Evolutionary conservation across 148 eudicot genomes (phyloP), one percentile per base, ranked within the genome.

Genomic region (Heliamphora exappendiculata): DNA sequence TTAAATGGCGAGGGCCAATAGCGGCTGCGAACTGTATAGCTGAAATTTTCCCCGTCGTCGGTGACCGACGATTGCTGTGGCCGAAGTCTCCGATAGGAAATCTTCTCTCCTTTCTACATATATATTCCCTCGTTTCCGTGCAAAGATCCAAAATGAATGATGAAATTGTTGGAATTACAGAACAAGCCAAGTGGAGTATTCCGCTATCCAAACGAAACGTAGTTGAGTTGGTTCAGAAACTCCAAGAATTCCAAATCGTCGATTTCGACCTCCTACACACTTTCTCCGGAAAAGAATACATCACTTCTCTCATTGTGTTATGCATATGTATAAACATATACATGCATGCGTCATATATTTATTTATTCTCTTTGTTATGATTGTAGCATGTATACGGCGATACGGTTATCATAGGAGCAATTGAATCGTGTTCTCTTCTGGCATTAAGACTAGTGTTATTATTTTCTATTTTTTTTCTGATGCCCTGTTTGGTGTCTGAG

Each of bases 241-340:
- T 95, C 36, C 97, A 92, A 1, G 83, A 89, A 24, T 93, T 95
- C 72, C 82, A 86, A n/a, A 95, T 95, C 83, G 88, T 95, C 81
- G 91, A 95, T 36, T 95, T 91, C 74, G 96, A 95, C 84, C 98
- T 95, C 53, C 98, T 95, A 60, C 98, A 95, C 78, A 95, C 98
- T 47, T 80, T 84, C 79, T 78, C 98, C 76, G 98, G 98, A 84
- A 94, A 95, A 87, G 94, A 95, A 81, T 95, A 87, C 88, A 92
- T 95, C 84, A 95, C 98, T 78, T 20, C 29, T 29, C 63, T 57
- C 49, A 49, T 70, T 41, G 19, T 45, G 29, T 6, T 29, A 11
- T 9, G 9, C 16, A n/a, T 9, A 1, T 33, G 45, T 13, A 29
- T 62, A 14, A 1, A 13, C 28, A 26, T 26, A 45, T n/a, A 19